A percentile compares a stretch with the other conserved stretches of the same genome.
These are phyloP conservation scores for Martensiomyces pterosporus DNA, from an alignment of 192 early-diverging fungal species.

Conservation along the genomic window DNA sequence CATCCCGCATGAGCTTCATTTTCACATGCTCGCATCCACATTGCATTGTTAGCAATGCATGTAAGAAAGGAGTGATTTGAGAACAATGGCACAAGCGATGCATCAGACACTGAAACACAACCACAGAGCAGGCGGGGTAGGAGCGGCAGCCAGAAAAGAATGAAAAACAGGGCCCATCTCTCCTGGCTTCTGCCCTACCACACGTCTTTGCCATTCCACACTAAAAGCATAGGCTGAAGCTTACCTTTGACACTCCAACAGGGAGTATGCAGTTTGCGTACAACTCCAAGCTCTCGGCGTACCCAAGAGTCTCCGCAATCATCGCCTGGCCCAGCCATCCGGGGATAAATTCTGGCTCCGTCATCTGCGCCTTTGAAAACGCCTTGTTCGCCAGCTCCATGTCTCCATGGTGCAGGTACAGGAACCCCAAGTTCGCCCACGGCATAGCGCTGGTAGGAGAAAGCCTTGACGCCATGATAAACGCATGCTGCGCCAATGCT, in stretches of 20 bases:
- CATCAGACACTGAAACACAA: too few species aligned
- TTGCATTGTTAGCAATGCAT: too few species aligned
- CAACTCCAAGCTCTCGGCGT: conserved; percentile 55
- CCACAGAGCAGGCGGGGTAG: too few species aligned
- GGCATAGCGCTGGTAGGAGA: conserved; percentile 57
- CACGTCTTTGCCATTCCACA: background rate
- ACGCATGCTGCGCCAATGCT: conserved; percentile 75
- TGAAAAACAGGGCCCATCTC: too few species aligned
- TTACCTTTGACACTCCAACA: conserved; percentile 49
- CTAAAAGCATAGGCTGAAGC: too few species aligned
- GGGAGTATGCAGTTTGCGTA: conserved; percentile 78
- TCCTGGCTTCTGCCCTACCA: too few species aligned
- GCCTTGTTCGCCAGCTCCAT: conserved; percentile 69
- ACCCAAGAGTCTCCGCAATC: conserved; percentile 57
- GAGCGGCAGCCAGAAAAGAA: too few species aligned
- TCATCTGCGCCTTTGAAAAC: conserved; percentile 65
- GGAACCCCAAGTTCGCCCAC: conserved; percentile 82
- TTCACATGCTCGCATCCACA: too few species aligned
- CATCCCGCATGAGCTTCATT: too few species aligned
- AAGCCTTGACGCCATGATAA: conserved; percentile 73
- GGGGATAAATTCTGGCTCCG: conserved; percentile 73
- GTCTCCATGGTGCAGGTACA: conserved; percentile 68
- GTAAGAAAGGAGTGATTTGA: too few species aligned
- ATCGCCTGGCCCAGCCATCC: conserved; percentile 88
- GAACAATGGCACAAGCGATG: too few species aligned